These are phyloP conservation scores for Vaccinium corymbosum DNA, from an alignment of 148 eudicot species.

Conservation along the genomic window DNA sequence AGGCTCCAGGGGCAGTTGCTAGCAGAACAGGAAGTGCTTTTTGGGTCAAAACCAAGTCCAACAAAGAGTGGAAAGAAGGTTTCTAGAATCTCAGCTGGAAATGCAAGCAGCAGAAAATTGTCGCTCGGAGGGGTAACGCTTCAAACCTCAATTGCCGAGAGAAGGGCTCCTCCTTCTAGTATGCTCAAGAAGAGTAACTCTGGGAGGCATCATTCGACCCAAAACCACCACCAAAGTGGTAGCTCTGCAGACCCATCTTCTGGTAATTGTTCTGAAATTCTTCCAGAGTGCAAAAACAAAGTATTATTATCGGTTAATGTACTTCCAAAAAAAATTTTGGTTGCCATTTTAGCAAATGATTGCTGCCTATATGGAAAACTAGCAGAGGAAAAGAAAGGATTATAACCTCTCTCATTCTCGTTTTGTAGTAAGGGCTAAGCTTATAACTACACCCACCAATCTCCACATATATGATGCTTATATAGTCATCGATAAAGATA, in stretches of 20 bases:
- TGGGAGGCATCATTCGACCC: conserved; percentile 23
- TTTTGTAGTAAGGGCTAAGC: not conserved
- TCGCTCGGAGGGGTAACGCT: conserved; percentile 49
- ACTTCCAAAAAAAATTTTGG: not conserved
- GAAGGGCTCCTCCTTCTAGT: conserved; percentile 30
- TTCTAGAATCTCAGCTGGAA: conserved; percentile 42
- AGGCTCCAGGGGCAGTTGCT: conserved; percentile 73
- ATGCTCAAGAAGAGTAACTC: conserved; percentile 27
- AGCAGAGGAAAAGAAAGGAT: not conserved
- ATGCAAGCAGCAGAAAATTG: conserved; percentile 35
- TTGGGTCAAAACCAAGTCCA: conserved; percentile 90
- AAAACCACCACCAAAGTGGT: conserved; percentile 26
- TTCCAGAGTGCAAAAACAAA: not conserved
- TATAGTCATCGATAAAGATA: not conserved
- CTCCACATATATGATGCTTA: not conserved
- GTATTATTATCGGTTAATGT: not conserved
- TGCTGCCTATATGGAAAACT: not conserved
- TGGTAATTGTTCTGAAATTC: conserved; percentile 22
- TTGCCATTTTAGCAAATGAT: not conserved
- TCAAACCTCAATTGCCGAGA: conserved; percentile 36
- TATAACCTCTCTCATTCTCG: not conserved
- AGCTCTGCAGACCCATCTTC: conserved; percentile 23
- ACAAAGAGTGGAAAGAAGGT: conserved; percentile 54
- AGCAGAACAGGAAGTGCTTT: conserved; percentile 69
- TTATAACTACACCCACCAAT: not conserved